These are phyloP conservation scores for Penstemon newberryi DNA, from an alignment of 257 asterid species.

Conservation along the genomic window DNA sequence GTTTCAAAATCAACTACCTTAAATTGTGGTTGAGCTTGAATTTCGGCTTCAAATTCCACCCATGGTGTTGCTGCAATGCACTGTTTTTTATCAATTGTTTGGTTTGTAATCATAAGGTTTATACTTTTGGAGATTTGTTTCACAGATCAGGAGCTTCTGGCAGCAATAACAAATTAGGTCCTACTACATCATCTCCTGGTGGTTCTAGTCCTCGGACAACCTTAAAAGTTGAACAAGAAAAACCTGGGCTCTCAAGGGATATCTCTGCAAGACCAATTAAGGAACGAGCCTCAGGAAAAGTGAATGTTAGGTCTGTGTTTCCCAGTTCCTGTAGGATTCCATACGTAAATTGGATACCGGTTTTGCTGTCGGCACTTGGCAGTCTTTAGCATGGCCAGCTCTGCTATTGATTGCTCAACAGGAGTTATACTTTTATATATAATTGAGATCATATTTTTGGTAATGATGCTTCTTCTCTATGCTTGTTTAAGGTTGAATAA, in stretches of 20 bases:
- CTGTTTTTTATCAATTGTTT: conserved; percentile 19
- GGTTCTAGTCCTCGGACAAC: conserved; percentile 63
- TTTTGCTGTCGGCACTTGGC: not conserved
- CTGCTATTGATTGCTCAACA: conserved; percentile 7
- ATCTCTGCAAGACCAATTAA: conserved; percentile 56
- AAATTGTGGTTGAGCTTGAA: not conserved
- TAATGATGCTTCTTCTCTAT: conserved; percentile 14
- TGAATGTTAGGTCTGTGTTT: conserved; percentile 67
- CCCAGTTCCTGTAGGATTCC: conserved; percentile 15
- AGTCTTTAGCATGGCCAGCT: conserved; percentile 19
- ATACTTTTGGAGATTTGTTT: conserved; percentile 28
- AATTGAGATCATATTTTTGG: too few relatives aligned
- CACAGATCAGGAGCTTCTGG: conserved; percentile 68
- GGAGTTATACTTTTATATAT: too few relatives aligned
- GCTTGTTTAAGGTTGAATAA: conserved; percentile 60
- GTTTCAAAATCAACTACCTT: not conserved
- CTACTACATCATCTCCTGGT: conserved; percentile 52
- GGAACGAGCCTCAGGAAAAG: conserved; percentile 71
- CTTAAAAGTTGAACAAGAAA: conserved; percentile 78
- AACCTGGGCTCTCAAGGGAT: conserved; percentile 63
- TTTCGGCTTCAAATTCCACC: too few relatives aligned
- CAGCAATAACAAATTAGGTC: conserved; percentile 60
- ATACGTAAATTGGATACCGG: not conserved
- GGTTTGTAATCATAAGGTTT: conserved; percentile 13
- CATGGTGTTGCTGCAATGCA: not conserved